Conservation (phyloP, 352 stramenopile species). For the Globisporangium rhizosaccharum region DNA sequence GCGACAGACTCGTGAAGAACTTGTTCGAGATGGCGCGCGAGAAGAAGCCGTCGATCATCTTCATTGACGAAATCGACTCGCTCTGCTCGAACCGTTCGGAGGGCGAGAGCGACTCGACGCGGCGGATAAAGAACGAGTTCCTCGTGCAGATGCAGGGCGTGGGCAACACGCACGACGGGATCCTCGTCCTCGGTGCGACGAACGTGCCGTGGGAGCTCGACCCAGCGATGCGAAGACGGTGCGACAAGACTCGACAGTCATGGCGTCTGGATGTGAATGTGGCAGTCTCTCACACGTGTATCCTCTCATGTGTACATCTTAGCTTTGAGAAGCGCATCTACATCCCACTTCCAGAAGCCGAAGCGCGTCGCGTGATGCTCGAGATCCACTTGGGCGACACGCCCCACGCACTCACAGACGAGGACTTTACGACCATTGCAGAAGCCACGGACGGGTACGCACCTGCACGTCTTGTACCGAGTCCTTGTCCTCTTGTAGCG, state of each 20-base stretch:
- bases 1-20: conserved; percentile 92
- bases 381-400: conserved; percentile 97
- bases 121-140: conserved; percentile 98
- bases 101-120: conserved; percentile 93
- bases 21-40: conserved; percentile 98
- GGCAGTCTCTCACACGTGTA: conserved; percentile 7
- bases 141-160: conserved; percentile 98
- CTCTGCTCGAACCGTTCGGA: conserved; percentile 90
- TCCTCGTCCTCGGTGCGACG: conserved; percentile 96
- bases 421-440: conserved; percentile 93
- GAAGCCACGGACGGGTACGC: conserved; percentile 90
- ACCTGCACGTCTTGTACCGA: not conserved
- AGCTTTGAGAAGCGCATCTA: conserved; percentile 99
- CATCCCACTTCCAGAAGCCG: conserved; percentile 94
- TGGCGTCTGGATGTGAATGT: not conserved
- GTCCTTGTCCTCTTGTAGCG: not conserved
- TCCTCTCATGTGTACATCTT: not conserved
- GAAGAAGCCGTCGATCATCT: conserved; percentile 92
- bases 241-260: conserved; percentile 6
- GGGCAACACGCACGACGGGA: conserved; percentile 82
- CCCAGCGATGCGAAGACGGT: conserved; percentile 93
- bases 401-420: conserved; percentile 89
- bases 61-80: conserved; percentile 98
- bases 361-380: conserved; percentile 93
- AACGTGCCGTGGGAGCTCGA: conserved; percentile 99